Conservation (phyloP, 768 basidiomycete species). For the Erythrobasidium yunnanense region DNA sequence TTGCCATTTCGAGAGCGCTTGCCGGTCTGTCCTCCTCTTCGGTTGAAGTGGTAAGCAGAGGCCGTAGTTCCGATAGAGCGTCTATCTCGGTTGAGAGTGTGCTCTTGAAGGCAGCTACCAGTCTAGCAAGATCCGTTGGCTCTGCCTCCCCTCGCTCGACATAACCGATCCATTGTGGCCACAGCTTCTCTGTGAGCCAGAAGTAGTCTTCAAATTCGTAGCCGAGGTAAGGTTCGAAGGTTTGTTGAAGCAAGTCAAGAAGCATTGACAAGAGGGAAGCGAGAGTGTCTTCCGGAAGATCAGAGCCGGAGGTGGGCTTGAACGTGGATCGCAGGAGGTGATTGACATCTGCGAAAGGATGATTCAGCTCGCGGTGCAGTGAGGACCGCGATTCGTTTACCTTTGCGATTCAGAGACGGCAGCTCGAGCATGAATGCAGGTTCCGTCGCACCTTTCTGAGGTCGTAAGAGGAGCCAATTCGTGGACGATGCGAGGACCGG, state of each 20-base stretch:
- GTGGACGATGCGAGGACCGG: constrained; percentile 5
- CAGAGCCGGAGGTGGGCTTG: not conserved
- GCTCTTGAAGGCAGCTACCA: constrained; percentile 6
- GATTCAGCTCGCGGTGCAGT: not conserved
- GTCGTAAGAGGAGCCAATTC: constrained; percentile 12
- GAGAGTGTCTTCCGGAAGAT: not conserved
- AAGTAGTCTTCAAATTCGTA: constrained; percentile 16
- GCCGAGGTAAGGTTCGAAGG: constrained; percentile 9
- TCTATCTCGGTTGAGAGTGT: constrained; percentile 6
- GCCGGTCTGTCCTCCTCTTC: no score
- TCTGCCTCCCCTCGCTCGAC: constrained; percentile 2
- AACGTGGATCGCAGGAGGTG: not conserved
- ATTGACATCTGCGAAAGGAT: not conserved
- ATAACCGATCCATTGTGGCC: not conserved
- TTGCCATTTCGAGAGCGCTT: no score
- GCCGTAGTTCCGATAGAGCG: not conserved
- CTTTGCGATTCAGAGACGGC: constrained; percentile 6
- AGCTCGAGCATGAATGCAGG: not conserved
- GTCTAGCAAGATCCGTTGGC: not conserved
- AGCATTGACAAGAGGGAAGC: not conserved
- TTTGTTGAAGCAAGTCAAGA: constrained; percentile 5
- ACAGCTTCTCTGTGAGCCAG: constrained; percentile 15
- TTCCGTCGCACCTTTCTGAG: constrained; percentile 9
- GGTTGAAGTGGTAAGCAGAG: not conserved
- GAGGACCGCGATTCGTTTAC: not conserved